Evolutionary conservation across 2,329 filamentous ascomycete genomes (phyloP), one percentile per base, ranked within the genome.

Genomic region (Cladosporium sp.): DNA sequence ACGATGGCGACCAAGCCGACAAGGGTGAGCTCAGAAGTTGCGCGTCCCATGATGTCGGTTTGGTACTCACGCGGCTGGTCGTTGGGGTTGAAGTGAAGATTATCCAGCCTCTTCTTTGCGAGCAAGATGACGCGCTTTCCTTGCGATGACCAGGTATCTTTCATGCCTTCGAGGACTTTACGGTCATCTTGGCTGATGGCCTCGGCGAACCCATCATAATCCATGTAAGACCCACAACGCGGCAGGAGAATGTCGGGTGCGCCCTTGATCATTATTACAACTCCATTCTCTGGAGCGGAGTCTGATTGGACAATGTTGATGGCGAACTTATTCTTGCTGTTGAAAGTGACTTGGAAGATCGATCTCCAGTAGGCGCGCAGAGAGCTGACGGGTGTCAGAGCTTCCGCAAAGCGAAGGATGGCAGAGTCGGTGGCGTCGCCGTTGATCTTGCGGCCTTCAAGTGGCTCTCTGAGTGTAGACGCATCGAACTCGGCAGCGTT

Each of bases 311-410:
- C 79, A 0, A 83, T 77, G 33, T 81, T 77, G 51, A 90, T 79
- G 82, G 89, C 90, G 65, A 83, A 90, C 68, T 91, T 91, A 71
- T 89, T 90, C 73, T 88, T 66, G 70, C 84, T 88, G 71, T 90
- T 90, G 68, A 91, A 91, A 0, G 84, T 80, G 28, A 88, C 72
- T 50, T 86, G 82, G 59, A 83, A 89, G 2, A 79, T 77, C 49
- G 79, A 83, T 48, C 78, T 77, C 84, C 85, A 89, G 57, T 77
- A 74, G 11, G 75, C 73, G 7, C 83, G 78, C 4, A 86, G 70
- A 46, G 85, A 77, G 0, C 76, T 68, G 0, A 87, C 81, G 0
- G 80, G 72, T 0, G 79, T 79, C 43, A 90, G 73, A 3, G 73
- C 72, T 66, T 90, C 85, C 0, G 85, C 82, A 52, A 91, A 85